These are phyloP conservation scores for Phtheirospermum japonicum DNA, from an alignment of 257 asterid genomes.

Conservation along the genomic window DNA sequence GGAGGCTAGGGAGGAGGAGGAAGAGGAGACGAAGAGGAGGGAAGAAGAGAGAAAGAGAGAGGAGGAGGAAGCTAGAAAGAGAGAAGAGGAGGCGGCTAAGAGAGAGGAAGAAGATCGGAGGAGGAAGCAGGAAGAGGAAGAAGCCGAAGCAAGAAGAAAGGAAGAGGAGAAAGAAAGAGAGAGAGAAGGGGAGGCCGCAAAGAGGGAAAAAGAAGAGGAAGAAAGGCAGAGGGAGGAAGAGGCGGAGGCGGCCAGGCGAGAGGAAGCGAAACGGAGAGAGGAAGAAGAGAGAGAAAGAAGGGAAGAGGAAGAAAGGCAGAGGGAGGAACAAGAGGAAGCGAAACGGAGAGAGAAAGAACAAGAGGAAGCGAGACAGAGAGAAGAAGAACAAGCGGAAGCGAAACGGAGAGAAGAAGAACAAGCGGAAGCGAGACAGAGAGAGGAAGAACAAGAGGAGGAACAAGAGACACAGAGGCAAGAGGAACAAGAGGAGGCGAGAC, in stretches of 20 bases:
- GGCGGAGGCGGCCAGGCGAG: background rate
- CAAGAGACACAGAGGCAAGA: background rate
- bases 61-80: background rate
- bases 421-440: background rate
- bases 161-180: conserved; percentile 22
- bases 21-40: background rate
- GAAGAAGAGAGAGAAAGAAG: background rate
- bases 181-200: background rate
- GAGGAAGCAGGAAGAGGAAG: conserved; percentile 9
- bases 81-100: conserved; percentile 15
- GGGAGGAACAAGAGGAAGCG: background rate
- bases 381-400: background rate
- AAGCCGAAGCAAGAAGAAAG: background rate
- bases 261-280: background rate
- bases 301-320: background rate
- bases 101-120: conserved; percentile 27
- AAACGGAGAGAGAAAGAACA: background rate
- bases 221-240: background rate
- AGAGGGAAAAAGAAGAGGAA: background rate
- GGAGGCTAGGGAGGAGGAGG: conserved; percentile 2
- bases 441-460: background rate
- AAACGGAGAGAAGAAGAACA: background rate
- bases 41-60: conserved; percentile 20
- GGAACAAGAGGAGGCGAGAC: background rate
- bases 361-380: background rate